These are phyloP conservation scores for Dispira simplex DNA, from an alignment of 192 early-diverging fungal species.

Conservation along the genomic window DNA sequence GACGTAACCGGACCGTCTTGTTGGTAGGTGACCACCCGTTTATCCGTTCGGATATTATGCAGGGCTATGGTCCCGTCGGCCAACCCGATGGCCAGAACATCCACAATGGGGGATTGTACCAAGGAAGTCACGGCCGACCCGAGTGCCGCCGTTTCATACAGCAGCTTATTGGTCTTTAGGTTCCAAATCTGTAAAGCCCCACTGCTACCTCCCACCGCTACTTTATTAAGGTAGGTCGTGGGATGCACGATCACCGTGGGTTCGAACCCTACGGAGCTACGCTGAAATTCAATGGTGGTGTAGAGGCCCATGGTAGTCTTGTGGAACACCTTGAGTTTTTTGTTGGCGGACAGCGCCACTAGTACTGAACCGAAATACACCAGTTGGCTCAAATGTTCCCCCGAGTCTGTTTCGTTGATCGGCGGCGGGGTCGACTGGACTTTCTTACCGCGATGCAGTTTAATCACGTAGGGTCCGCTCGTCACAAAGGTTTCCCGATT, in stretches of 20 bases:
- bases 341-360: conserved; percentile 65
- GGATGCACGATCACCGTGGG: conserved; percentile 75
- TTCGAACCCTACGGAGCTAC: conserved; percentile 33
- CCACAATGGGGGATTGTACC: conserved; percentile 77
- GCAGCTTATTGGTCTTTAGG: conserved; percentile 48
- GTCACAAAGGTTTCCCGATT: conserved; percentile 65
- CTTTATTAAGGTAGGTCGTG: conserved; percentile 95
- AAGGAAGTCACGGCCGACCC: conserved; percentile 62
- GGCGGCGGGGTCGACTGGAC: background rate
- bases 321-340: conserved; percentile 65
- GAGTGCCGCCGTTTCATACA: conserved; percentile 70
- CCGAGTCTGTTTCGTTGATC: conserved; percentile 15
- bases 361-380: conserved; percentile 61
- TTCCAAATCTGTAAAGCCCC: conserved; percentile 94
- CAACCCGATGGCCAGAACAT: conserved; percentile 84
- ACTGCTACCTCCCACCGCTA: conserved; percentile 71
- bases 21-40: conserved; percentile 50
- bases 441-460: conserved; percentile 23
- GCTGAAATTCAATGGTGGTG: conserved; percentile 56
- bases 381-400: conserved; percentile 37
- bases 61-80: conserved; percentile 74
- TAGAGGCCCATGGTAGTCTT: conserved; percentile 49
- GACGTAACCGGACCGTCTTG: conserved; percentile 87
- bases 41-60: conserved; percentile 74
- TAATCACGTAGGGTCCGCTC: conserved; percentile 31